Conservation (phyloP, 2,329 filamentous ascomycete genomes). For the Camillea tinctor region DNA sequence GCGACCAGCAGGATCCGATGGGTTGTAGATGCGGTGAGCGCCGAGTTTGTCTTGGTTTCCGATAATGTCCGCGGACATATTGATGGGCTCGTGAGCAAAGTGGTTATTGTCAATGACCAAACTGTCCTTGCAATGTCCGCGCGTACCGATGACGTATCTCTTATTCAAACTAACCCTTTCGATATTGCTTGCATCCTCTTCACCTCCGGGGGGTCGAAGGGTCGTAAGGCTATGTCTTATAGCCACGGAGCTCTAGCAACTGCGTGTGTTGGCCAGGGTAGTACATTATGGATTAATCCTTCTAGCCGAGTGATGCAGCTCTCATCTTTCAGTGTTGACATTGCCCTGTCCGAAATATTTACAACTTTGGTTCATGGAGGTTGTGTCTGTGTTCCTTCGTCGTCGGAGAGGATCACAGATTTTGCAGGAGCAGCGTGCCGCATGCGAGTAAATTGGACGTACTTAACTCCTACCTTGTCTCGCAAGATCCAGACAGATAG, state of each 20-base stretch:
- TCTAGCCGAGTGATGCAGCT: constrained; percentile 58
- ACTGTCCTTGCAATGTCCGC: constrained; percentile 38
- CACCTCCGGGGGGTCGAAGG: constrained; percentile 55
- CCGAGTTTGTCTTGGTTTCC: constrained; percentile 44
- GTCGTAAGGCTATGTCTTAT: constrained; percentile 61
- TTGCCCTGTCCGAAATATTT: constrained; percentile 53
- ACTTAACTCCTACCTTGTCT: constrained; percentile 52
- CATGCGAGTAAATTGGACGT: constrained; percentile 43
- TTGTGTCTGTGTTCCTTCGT: constrained; percentile 49
- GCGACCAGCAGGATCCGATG: constrained; percentile 41
- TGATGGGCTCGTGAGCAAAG: constrained; percentile 39
- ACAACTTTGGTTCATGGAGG: constrained; percentile 50
- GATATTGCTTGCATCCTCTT: constrained; percentile 62
- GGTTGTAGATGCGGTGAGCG: constrained; percentile 43
- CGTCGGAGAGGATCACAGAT: constrained; percentile 41
- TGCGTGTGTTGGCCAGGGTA: constrained; percentile 49
- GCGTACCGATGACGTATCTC: constrained; percentile 27
- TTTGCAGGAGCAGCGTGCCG: constrained; percentile 41
- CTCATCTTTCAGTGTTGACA: constrained; percentile 56
- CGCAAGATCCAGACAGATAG: constrained; percentile 29
- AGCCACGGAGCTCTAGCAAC: constrained; percentile 59
- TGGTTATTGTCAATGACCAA: constrained; percentile 42
- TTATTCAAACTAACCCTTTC: constrained; percentile 38
- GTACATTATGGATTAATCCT: constrained; percentile 47
- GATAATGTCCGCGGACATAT: constrained; percentile 42